Percentiles rank a stretch among this genome's conserved stretches.
Evolutionary conservation across 1,284 basidiomycete genomes (phyloP).

Genomic region (Porogramme epimiltina): DNA sequence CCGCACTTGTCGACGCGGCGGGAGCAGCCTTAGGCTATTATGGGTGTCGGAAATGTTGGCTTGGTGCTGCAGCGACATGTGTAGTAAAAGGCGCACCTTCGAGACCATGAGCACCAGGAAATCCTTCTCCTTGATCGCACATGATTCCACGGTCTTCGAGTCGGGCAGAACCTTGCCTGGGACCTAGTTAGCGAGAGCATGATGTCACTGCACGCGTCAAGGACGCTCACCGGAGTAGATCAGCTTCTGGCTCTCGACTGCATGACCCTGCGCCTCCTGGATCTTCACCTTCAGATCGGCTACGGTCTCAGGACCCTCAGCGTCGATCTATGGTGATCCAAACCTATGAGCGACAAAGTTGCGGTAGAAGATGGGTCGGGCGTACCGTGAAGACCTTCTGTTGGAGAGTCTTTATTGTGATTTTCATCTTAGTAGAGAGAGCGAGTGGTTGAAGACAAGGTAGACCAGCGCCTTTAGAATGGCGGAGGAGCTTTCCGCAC

Average conservation of each 20-base stretch:
- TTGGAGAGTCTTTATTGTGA: slow-evolving; percentile 92
- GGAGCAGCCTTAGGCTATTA: slow-evolving; percentile 59
- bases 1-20: slow-evolving; percentile 31
- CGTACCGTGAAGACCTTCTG: slow-evolving; percentile 82
- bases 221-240: slow-evolving; percentile 82
- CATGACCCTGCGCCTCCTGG: slow-evolving; percentile 72
- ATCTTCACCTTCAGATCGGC: slow-evolving; percentile 88
- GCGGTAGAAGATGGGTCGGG: background rate
- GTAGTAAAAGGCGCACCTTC: slow-evolving; percentile 61
- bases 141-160: slow-evolving; percentile 85
- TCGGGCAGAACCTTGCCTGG: slow-evolving; percentile 92
- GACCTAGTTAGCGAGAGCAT: background rate
- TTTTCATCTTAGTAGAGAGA: slow-evolving; percentile 63
- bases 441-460: slow-evolving; percentile 23
- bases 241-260: slow-evolving; percentile 83
- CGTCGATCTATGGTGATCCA: slow-evolving; percentile 66
- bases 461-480: slow-evolving; percentile 16
- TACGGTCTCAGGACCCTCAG: slow-evolving; percentile 78
- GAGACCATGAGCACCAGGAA: slow-evolving; percentile 99
- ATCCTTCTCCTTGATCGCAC: slow-evolving; percentile 97
- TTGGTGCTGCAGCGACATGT: background rate
- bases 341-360: background rate
- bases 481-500: slow-evolving; percentile 7
- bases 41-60: background rate
- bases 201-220: background rate